Conservation (phyloP, 495 filamentous ascomycete species). For the Trichoderma asperelloides region DNA sequence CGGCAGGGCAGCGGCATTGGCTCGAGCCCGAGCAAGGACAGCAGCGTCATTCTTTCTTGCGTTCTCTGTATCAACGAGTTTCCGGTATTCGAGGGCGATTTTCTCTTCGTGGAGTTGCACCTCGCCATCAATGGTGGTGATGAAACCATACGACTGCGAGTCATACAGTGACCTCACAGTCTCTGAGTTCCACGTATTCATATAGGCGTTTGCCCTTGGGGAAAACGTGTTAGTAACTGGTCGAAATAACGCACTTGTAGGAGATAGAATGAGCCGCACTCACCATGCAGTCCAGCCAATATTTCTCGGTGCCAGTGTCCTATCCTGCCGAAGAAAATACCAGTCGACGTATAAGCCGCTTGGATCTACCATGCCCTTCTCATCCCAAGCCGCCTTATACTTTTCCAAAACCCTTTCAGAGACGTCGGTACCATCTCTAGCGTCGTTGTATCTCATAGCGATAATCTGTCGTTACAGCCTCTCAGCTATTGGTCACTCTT, state of each 20-base stretch:
- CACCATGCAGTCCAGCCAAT: slow-evolving; percentile 25
- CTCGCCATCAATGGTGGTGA: slow-evolving; percentile 14
- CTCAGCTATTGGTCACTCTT: neutral
- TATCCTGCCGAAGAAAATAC: slow-evolving; percentile 19
- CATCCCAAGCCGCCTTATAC: slow-evolving; percentile 21
- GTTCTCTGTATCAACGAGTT: slow-evolving; percentile 3
- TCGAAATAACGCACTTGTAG: neutral
- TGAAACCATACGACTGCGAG: slow-evolving; percentile 11
- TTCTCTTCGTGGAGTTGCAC: slow-evolving; percentile 14
- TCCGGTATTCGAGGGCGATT: slow-evolving; percentile 2
- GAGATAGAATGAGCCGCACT: neutral
- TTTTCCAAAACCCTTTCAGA: slow-evolving; percentile 19
- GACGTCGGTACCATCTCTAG: slow-evolving; percentile 20
- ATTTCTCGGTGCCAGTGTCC: neutral
- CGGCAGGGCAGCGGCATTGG: neutral
- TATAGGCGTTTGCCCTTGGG: slow-evolving; percentile 22
- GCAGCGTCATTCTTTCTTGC: neutral
- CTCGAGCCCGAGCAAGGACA: neutral
- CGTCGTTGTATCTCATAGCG: slow-evolving; percentile 25
- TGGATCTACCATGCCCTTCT: slow-evolving; percentile 15
- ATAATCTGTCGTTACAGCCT: slow-evolving; percentile 18
- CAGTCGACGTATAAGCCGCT: slow-evolving; percentile 19
- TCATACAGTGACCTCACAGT: slow-evolving; percentile 12
- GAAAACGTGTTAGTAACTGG: neutral
- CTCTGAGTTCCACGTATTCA: slow-evolving; percentile 24